Evolutionary conservation across 1,284 basidiomycete species (phyloP), one percentile per base, ranked within the genome.

Genomic region (Cystobasidium pallidum): DNA sequence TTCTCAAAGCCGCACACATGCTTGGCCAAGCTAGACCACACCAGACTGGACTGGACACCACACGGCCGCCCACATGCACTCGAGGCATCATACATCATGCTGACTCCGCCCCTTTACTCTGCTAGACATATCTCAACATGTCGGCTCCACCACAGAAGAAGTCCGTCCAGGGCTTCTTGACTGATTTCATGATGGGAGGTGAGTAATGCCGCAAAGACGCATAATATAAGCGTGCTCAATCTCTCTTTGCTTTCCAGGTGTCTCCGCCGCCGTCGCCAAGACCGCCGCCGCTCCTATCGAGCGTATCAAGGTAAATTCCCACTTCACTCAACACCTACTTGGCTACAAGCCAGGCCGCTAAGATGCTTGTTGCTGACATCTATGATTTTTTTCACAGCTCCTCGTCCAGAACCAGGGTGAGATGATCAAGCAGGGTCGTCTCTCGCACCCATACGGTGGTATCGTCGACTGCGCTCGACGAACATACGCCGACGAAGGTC

Each of bases 211-310:
- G n/a, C n/a, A n/a, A n/a, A n/a, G n/a, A n/a, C n/a, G n/a, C n/a
- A n/a, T n/a, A n/a, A n/a, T n/a, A n/a, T n/a, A n/a, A n/a, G n/a
- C n/a, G n/a, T n/a, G n/a, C n/a, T n/a, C n/a, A n/a, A 26, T 24
- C 11, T 13, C n/a, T 34, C 10, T 59, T 17, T 24, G 26, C 10
- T 34, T 24, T 11, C 8, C 32, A 70, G 67, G 68, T 71, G 71
- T 74, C 39, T 77, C 77, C 32, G 79, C 79, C 51, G 94, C 94
- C 78, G 92, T 97, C 83, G 90, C 94, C 73, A 98, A 98, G 88
- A 97, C 94, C 76, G 91, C 90, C 78, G 94, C 94, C 79, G 94
- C 94, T 75, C 94, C 95, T 85, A 97, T 98, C 81, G 94, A 98
- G 88, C 93, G 94, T 83, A 94, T 98, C 85, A 98, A 93, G 81